Evolutionary conservation across 2,329 filamentous ascomycete species (phyloP), one percentile per base, ranked within the genome.

Genomic region (Epichloe sibirici): DNA sequence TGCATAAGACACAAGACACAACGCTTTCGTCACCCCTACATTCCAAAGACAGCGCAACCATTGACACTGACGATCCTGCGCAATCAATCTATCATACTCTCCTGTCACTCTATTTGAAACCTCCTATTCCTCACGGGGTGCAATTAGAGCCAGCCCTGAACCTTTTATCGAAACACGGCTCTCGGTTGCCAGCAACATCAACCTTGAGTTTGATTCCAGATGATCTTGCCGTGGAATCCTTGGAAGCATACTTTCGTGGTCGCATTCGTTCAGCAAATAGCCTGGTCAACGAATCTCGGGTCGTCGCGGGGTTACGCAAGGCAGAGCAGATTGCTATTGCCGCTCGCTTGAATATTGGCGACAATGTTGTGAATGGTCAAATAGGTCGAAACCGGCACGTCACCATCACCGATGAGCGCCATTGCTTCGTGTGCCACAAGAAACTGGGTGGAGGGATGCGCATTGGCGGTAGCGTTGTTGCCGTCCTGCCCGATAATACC

Each of bases 351-450:
- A 71, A 88, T 45, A 75, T 96, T 1, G 91, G 90, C 2, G 82
- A 88, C 54, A 77, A 80, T 12, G 58, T 71, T n/a, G 67, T 70
- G 1, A 70, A 72, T 28, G 74, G 74, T 0, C 76, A 78, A 55
- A 73, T 71, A 46, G 78, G 77, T 11, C 71, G 75, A 50, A 81
- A 77, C 59, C 69, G 77, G 51, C 78, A 88, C 58, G 90, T 96
- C 11, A 81, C 89, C 21, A 83, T 98, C 49, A 82, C 79, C 9
- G 91, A 98, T 61, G 91, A 97, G 64, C 76, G 88, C 49, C 85
- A 95, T 51, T 98, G 93, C 66, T 84, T 86, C 12, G 88, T 95
- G 15, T 98, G 93, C 66, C 86, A 95, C 68, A 97, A 96, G 74
- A 76, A 93, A 58, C 79, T 98, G 58, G 91, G 90, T 1, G 86